Evolutionary conservation across 2,329 filamentous ascomycete species (phyloP).

Genomic region (Ambrosiella xylebori): DNA sequence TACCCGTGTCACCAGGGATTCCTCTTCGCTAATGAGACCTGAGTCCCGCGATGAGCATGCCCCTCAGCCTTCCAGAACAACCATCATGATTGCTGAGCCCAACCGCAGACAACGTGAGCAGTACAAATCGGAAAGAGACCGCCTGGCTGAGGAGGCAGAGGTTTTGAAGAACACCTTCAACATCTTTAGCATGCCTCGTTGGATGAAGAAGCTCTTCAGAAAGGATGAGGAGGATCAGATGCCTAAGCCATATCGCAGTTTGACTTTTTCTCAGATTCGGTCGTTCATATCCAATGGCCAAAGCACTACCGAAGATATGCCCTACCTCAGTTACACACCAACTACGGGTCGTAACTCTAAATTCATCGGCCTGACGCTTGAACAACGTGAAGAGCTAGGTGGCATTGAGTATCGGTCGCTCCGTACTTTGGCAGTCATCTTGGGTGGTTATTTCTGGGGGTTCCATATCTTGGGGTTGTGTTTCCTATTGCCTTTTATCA

Average conservation of each 20-base stretch:
- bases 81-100: constrained; percentile 44
- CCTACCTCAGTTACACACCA: constrained; percentile 86
- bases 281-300: constrained; percentile 9
- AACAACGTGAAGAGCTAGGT: constrained; percentile 84
- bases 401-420: constrained; percentile 91
- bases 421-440: constrained; percentile 64
- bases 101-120: constrained; percentile 20
- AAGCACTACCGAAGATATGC: constrained; percentile 35
- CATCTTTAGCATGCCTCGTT: constrained; percentile 11
- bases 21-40: neutral
- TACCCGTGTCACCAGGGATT: constrained; percentile 24
- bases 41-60: constrained; percentile 9
- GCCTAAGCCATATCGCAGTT: constrained; percentile 5
- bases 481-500: constrained; percentile 66
- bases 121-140: neutral
- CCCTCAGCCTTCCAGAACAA: constrained; percentile 3
- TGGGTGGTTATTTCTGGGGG: constrained; percentile 64
- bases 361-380: constrained; percentile 73
- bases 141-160: constrained; percentile 22
- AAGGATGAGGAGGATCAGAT: constrained; percentile 5
- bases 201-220: constrained; percentile 7
- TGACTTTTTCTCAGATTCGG: constrained; percentile 8
- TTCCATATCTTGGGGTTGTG: constrained; percentile 65
- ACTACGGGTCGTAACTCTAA: constrained; percentile 87
- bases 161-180: constrained; percentile 18